Evolutionary conservation across 768 basidiomycete species (phyloP).

Genomic region (Tricholoma flavovirens): DNA sequence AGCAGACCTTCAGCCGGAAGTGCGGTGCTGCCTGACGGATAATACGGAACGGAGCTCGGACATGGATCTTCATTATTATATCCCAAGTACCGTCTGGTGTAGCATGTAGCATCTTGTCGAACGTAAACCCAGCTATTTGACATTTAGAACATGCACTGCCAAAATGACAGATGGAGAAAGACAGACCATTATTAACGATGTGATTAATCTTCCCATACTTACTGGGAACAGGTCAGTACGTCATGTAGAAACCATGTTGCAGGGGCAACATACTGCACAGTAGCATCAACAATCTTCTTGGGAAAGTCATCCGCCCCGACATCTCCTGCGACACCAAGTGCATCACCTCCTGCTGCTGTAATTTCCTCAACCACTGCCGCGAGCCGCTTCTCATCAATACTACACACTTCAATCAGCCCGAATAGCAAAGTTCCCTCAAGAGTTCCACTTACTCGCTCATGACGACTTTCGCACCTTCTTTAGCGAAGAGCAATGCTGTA

Average conservation of each 20-base stretch:
- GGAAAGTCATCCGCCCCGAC: constrained; percentile 83
- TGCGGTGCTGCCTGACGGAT: constrained; percentile 81
- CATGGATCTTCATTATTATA: constrained; percentile 79
- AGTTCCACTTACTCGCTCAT: constrained; percentile 60
- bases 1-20: constrained; percentile 65
- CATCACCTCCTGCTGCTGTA: constrained; percentile 64
- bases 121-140: constrained; percentile 62
- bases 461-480: constrained; percentile 83
- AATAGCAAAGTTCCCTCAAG: not conserved
- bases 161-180: not conserved
- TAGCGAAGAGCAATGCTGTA: constrained; percentile 70
- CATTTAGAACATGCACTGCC: not conserved
- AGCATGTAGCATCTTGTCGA: constrained; percentile 85
- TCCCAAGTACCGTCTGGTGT: constrained; percentile 80
- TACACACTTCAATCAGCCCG: constrained; percentile 21
- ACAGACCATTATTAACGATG: constrained; percentile 72
- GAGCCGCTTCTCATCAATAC: constrained; percentile 69
- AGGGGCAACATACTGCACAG: constrained; percentile 54
- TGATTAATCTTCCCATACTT: constrained; percentile 84
- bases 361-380: constrained; percentile 67
- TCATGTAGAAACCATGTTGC: not conserved
- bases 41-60: constrained; percentile 81
- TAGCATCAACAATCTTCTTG: constrained; percentile 68
- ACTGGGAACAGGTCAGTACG: constrained; percentile 26
- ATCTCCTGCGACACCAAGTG: constrained; percentile 70